Conservation (phyloP, 2,329 filamentous ascomycete genomes). For the Pseudogymnoascus sp. region DNA sequence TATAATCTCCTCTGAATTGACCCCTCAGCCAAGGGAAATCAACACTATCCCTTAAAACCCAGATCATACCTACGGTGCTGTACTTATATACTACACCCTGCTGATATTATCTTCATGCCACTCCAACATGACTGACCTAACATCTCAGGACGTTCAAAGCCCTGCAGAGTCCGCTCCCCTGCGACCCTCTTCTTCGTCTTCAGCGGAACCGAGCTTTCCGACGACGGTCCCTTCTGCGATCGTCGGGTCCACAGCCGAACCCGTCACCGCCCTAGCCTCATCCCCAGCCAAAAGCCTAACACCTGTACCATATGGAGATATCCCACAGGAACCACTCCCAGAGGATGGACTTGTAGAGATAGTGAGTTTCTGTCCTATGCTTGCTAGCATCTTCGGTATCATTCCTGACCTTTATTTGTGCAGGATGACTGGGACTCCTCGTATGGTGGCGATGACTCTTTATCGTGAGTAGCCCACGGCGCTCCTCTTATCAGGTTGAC, state of each 20-base stretch:
- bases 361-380: background rate
- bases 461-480: background rate
- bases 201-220: background rate
- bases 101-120: background rate
- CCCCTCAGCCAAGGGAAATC: background rate
- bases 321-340: background rate
- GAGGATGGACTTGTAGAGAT: constrained; percentile 3
- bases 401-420: background rate
- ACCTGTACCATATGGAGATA: background rate
- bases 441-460: constrained; percentile 1
- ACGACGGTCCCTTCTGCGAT: background rate
- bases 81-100: background rate
- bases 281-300: background rate
- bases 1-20: background rate
- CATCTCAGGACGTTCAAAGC: background rate
- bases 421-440: constrained; percentile 10
- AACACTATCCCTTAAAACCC: too few relatives aligned
- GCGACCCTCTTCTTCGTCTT: background rate
- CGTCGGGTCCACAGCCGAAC: background rate
- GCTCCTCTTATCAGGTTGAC: background rate
- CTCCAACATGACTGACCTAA: background rate
- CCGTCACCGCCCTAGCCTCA: background rate
- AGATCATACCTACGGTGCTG: too few relatives aligned
- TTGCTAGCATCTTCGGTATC: background rate
- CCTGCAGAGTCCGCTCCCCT: background rate